Evolutionary conservation across 129 eudicot species (phyloP).

Genomic region (Ambrosia artemisiifolia): DNA sequence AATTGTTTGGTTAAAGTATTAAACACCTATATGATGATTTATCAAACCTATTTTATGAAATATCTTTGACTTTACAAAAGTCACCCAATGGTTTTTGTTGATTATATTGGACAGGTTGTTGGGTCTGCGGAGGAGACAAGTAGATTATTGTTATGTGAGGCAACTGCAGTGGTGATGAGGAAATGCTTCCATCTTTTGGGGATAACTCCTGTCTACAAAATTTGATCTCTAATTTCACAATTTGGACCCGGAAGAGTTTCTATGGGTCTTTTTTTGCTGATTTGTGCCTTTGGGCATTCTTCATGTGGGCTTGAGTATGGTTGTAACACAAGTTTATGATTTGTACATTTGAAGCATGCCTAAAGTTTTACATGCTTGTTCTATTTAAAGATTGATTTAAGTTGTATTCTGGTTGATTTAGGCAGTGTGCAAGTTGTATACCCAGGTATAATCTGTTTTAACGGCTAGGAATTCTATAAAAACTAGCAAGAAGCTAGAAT

Average conservation of each 20-base stretch:
- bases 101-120: conserved; percentile 49
- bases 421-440: too few species aligned
- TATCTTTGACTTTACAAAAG: background rate
- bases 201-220: conserved; percentile 78
- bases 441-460: too few species aligned
- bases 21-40: background rate
- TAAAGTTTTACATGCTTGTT: background rate
- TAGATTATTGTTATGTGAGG: conserved; percentile 81
- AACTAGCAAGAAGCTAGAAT: too few species aligned
- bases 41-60: background rate
- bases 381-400: background rate
- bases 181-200: conserved; percentile 82
- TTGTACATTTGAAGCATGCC: background rate
- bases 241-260: conserved; percentile 5
- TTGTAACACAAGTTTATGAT: conserved; percentile 20
- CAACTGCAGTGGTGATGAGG: conserved; percentile 89
- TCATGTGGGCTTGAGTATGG: conserved; percentile 6
- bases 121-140: conserved; percentile 86
- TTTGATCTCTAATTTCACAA: conserved; percentile 31
- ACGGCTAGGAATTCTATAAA: too few species aligned
- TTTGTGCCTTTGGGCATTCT: conserved; percentile 6
- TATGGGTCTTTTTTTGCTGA: conserved; percentile 18
- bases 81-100: background rate
- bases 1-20: background rate
- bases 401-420: too few species aligned